phyloP scores from a whole-genome alignment of 116 monocot species.

The Dioscorea cayenensis region DNA sequence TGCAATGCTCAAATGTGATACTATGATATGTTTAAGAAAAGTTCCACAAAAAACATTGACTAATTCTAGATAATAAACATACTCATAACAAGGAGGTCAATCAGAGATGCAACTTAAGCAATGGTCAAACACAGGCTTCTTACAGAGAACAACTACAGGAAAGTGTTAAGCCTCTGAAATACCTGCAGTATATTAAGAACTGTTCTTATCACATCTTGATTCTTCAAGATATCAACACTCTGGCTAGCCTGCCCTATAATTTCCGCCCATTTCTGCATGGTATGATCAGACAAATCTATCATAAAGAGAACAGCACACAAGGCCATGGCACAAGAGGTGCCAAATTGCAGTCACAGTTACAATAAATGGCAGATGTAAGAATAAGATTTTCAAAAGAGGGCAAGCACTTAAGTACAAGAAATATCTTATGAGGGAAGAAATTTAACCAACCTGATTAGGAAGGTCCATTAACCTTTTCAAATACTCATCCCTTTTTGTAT shows the following conservation, averaged over 20 bases:
- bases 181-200: conserved; percentile 98
- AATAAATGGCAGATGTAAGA: background rate
- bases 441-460: conserved; percentile 72
- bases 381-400: background rate
- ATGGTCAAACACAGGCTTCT: background rate
- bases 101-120: background rate
- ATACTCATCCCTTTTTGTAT: conserved; percentile 85
- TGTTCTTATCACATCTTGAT: conserved; percentile 83
- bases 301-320: background rate
- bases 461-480: conserved; percentile 94
- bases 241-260: conserved; percentile 82
- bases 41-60: too few relatives aligned
- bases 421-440: background rate
- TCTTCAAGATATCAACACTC: conserved; percentile 90
- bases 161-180: background rate
- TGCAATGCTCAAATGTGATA: too few relatives aligned
- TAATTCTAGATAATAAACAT: too few relatives aligned
- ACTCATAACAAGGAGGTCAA: too few relatives aligned
- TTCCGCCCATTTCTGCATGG: conserved; percentile 89
- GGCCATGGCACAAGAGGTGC: background rate
- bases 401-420: background rate
- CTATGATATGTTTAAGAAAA: too few relatives aligned
- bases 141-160: background rate
- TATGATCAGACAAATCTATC: background rate
- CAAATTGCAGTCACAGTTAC: too few relatives aligned